These are phyloP conservation scores for Venustampulla echinocandica DNA, from an alignment of 495 filamentous ascomycete genomes.

Conservation along the genomic window DNA sequence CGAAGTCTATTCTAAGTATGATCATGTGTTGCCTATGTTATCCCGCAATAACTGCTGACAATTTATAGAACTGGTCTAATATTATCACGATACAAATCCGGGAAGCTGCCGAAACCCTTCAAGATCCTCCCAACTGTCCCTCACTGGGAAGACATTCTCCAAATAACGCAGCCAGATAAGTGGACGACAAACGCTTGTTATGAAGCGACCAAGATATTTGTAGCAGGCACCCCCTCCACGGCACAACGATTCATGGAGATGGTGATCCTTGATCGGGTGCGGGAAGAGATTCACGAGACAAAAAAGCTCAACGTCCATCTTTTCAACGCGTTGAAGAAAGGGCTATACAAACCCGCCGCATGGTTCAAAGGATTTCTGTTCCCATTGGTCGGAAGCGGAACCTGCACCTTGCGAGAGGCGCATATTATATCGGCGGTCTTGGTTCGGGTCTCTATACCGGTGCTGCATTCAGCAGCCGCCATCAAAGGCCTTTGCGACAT, in stretches of 20 bases:
- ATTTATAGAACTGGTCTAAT: constrained; percentile 66
- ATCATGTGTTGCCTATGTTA: constrained; percentile 6
- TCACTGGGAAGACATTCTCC: constrained; percentile 79
- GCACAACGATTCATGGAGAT: constrained; percentile 73
- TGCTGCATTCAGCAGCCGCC: constrained; percentile 87
- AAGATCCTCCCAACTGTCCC: constrained; percentile 90
- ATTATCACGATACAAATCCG: constrained; percentile 87
- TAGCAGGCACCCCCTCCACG: constrained; percentile 65
- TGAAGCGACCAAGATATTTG: constrained; percentile 81
- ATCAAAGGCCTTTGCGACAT: constrained; percentile 89
- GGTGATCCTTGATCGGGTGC: constrained; percentile 77
- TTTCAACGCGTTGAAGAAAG: constrained; percentile 86
- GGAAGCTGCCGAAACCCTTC: constrained; percentile 92
- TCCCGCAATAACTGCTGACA: constrained; percentile 12
- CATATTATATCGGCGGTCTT: constrained; percentile 81
- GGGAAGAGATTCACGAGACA: constrained; percentile 76
- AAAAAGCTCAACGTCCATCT: constrained; percentile 94
- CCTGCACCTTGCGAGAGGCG: constrained; percentile 82
- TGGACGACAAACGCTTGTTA: constrained; percentile 87
- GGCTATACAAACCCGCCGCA: constrained; percentile 87
- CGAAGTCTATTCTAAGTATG: constrained; percentile 86
- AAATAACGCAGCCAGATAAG: constrained; percentile 67
- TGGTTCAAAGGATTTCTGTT: constrained; percentile 98
- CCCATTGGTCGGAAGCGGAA: constrained; percentile 62
- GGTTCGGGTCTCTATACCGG: constrained; percentile 67